Evolutionary conservation across 2,329 filamentous ascomycete genomes (phyloP), one percentile per base, ranked within the genome.

Genomic region (Fusarium nygamai): DNA sequence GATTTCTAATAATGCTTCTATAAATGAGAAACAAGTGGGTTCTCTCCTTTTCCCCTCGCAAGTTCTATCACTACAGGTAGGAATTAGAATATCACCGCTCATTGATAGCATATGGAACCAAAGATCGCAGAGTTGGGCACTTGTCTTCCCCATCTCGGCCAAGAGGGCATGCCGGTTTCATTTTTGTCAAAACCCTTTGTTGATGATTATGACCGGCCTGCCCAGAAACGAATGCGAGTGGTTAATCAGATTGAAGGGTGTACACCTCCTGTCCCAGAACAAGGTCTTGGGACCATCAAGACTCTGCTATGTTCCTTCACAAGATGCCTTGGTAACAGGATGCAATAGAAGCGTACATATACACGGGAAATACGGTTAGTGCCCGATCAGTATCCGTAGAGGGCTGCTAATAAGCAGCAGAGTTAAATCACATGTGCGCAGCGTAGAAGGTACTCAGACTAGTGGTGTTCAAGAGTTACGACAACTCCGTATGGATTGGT

Each of bases 211-310:
- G 43, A 54, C 59, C 61, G 56, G 41, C 70, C 59, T 58, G 71
- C 67, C 51, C 48, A 60, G 61, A 53, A 39, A 29, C 58, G n/a
- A 51, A 70, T 70, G 63, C 67, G 73, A 67, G 66, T 70, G 61
- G 64, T 29, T 67, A 43, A 43, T 39, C 27, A 58, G 29, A 54
- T 57, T 60, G 56, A 64, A 61, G 57, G 58, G 64, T 24, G 22
- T 67, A 33, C 54, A 69, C 64, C 63, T 56, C 56, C 63, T 63
- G 61, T 50, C 48, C 54, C 46, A 44, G 67, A 53, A 67, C 59
- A 57, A 76, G 69, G 36, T 43, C 61, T 66, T 54, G 50, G 62
- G 36, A 39, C 36, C n/a, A 46, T 60, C 61, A 58, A 64, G 44
- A 62, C 57, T 58, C 67, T 46, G 46, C 69, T 70, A 33, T 51